These are phyloP conservation scores for Zygoascus flipseniorum DNA, from an alignment of 805 yeast genomes.

Conservation along the genomic window DNA sequence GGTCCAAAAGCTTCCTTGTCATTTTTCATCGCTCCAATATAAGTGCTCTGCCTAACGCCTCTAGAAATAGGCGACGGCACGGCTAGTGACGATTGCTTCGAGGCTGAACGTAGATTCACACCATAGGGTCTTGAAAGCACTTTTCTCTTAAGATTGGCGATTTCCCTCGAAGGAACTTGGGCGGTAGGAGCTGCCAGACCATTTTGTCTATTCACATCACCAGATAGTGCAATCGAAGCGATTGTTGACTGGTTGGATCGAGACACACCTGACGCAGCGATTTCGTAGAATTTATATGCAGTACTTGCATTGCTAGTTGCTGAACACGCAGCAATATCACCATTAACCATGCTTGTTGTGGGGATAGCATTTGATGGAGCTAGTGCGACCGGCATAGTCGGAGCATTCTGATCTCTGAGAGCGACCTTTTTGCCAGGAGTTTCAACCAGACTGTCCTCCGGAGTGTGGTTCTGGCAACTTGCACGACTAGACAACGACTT, in stretches of 20 bases:
- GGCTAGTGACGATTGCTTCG: neutral
- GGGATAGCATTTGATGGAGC: neutral
- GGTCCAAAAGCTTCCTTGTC: neutral
- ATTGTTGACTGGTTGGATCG: slow-evolving; percentile 31
- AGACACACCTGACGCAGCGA: slow-evolving; percentile 52
- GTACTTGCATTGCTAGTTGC: slow-evolving; percentile 1
- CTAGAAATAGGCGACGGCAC: neutral
- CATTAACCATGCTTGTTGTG: neutral
- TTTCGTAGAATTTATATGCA: slow-evolving; percentile 36
- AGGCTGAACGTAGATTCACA: neutral
- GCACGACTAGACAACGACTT: neutral
- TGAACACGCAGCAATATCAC: neutral
- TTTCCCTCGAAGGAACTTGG: slow-evolving; percentile 30
- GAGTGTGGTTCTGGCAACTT: neutral
- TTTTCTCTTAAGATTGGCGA: slow-evolving; percentile 36
- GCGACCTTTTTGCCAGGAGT: neutral
- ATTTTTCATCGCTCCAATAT: neutral
- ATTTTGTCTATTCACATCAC: slow-evolving; percentile 20
- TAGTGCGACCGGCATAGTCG: neutral
- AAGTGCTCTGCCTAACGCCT: neutral
- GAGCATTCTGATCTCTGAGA: neutral
- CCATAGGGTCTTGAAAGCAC: slow-evolving; percentile 16
- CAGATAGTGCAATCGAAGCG: slow-evolving; percentile 28
- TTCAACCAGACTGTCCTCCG: neutral
- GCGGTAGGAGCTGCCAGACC: slow-evolving; percentile 26